Evolutionary conservation across 768 basidiomycete species (phyloP), one percentile per base, ranked within the genome.

Genomic region (Hemileccinum rubropunctum): DNA sequence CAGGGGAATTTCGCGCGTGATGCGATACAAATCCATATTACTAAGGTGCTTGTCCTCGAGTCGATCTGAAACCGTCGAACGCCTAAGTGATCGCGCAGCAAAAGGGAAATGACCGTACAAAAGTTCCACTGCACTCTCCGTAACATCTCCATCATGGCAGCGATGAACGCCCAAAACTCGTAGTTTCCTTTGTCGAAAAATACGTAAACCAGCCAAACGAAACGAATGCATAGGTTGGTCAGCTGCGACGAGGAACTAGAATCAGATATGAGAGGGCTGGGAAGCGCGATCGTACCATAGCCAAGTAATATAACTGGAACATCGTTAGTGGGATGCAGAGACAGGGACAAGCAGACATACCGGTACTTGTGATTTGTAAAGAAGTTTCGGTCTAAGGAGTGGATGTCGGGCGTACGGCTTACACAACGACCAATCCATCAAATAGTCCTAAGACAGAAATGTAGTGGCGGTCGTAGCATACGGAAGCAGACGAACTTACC

Each of bases 111-210:
- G 7, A 27, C 15, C 88, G 59, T 52, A 92, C 90, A 87, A 62
- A 95, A 88, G 67, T 95, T 97, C 95, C 95, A 98, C 57, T 87
- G 87, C 69, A 82, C 82, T 46, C 95, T 77, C 37, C 95, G 72
- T 6, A 91, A 58, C 65, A 92, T 80, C 62, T 98, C 95, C 35
- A 91, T 58, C 43, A 86, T 55, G 2, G 76, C 91, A 12, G 71
- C 78, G 39, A 91, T 74, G 70, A 91, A 93, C 0, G 81, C 71
- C 21, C 85, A 78, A 23, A 86, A 39, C 52, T 77, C 74, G 47
- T 76, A 67, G 55, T 72, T 72, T 1, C 78, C 75, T 0, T 78
- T 77, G 1, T 60, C 23, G 26, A 54, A 53, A 3, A 88, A 86
- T 42, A 93, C 76, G 65, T 92, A 95, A 42, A 86, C 66, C 13